phyloP scores from a whole-genome alignment of 345 rosid species.

The Sisymbrium altissimum region DNA sequence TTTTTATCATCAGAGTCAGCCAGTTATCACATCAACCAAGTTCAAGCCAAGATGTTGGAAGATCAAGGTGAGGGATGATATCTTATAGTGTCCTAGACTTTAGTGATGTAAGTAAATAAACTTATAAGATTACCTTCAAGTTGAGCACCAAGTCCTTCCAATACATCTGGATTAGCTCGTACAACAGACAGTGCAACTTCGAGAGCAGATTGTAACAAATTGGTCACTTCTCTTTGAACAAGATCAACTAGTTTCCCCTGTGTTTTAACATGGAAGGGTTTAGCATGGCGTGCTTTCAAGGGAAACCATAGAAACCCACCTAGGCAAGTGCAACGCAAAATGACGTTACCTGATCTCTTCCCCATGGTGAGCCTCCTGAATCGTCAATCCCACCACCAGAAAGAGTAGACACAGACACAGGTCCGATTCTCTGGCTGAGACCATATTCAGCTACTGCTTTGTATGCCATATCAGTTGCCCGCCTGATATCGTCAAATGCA shows the following conservation, averaged over 20 bases:
- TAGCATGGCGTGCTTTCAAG: not conserved
- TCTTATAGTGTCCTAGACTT: not conserved
- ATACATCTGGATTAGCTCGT: conserved; percentile 77
- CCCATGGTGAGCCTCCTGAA: conserved; percentile 70
- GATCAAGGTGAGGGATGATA: not conserved
- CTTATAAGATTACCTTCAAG: conserved; percentile 64
- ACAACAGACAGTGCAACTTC: conserved; percentile 73
- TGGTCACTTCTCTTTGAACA: conserved; percentile 85
- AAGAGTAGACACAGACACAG: conserved; percentile 79
- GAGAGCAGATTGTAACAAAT: conserved; percentile 70
- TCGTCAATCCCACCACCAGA: conserved; percentile 87
- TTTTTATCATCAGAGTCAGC: not conserved
- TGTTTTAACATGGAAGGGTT: not conserved
- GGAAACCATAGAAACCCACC: not conserved
- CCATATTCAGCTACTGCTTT: conserved; percentile 98
- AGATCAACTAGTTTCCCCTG: conserved; percentile 94
- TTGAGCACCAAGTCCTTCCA: conserved; percentile 93
- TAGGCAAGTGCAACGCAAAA: not conserved
- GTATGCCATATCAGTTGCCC: conserved; percentile 96
- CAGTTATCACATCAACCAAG: not conserved
- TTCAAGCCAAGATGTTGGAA: not conserved
- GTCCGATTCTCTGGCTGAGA: conserved; percentile 81
- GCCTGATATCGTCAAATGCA: conserved; percentile 90
- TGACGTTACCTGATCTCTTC: conserved; percentile 75
- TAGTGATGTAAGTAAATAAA: not conserved